These are phyloP conservation scores for Eucalyptus melliodora DNA, from an alignment of 345 rosid genomes.

Conservation along the genomic window DNA sequence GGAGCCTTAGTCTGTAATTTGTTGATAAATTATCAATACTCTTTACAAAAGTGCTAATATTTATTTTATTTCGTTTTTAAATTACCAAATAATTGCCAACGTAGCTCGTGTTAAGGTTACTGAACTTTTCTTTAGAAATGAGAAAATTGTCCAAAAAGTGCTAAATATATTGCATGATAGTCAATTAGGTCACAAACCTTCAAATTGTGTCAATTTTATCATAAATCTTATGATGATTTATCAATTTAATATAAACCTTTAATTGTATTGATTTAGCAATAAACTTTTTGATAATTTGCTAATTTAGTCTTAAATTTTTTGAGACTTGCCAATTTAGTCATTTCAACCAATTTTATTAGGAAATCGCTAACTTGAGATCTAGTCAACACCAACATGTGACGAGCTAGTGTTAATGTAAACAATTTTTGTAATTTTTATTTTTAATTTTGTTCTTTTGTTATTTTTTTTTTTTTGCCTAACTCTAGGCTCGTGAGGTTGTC, in stretches of 20 bases:
- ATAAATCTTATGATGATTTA: not conserved
- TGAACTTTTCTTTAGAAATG: not conserved
- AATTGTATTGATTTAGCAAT: not conserved
- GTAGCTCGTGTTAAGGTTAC: not conserved
- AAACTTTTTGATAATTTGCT: not conserved
- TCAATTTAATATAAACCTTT: not conserved
- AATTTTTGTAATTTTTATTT: not conserved
- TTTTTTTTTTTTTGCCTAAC: not conserved
- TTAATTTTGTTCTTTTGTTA: rapidly evolving
- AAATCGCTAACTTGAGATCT: not conserved
- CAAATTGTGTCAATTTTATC: rapidly evolving
- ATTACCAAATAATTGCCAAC: not conserved
- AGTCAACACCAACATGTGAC: too few species aligned
- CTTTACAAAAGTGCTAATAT: not conserved
- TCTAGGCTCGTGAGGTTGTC: not conserved
- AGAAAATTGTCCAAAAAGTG: not conserved
- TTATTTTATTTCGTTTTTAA: not conserved
- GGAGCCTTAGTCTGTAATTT: not conserved
- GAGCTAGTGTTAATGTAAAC: not conserved
- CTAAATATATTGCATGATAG: rapidly evolving
- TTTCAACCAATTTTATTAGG: rapidly evolving
- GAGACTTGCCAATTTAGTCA: not conserved
- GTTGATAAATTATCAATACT: not conserved
- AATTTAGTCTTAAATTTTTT: not conserved
- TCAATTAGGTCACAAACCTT: not conserved